These are phyloP conservation scores for Ophiocordyceps camponoti-rufipedis DNA, from an alignment of 2,329 filamentous ascomycete species.

Conservation along the genomic window DNA sequence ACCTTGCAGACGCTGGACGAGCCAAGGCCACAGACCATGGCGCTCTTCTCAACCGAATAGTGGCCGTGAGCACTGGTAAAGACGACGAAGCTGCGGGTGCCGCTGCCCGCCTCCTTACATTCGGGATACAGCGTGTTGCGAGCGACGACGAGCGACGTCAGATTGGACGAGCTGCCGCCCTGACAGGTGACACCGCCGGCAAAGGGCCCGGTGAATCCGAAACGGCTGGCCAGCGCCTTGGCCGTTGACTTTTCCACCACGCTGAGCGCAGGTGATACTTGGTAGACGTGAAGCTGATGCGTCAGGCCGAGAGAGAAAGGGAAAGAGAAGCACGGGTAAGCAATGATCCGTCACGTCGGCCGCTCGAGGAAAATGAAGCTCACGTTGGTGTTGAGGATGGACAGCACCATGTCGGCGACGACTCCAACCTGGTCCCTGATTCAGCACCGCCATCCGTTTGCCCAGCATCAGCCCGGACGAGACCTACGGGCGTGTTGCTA, in stretches of 20 bases:
- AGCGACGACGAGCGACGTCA: conserved; percentile 70
- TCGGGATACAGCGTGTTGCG: conserved; percentile 70
- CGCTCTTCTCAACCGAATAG: conserved; percentile 88
- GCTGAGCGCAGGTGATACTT: conserved; percentile 77
- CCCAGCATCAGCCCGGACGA: not conserved
- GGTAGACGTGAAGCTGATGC: conserved; percentile 63
- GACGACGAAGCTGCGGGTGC: conserved; percentile 47
- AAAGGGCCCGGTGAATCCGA: conserved; percentile 55
- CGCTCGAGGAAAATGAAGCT: conserved; percentile 6
- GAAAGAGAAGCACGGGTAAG: not conserved
- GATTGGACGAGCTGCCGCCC: conserved; percentile 72
- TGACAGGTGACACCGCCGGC: conserved; percentile 61
- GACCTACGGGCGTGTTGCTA: conserved; percentile 60
- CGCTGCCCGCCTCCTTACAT: conserved; percentile 58
- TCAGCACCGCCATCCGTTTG: conserved; percentile 1
- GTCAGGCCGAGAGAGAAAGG: not conserved
- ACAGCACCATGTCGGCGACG: conserved; percentile 66
- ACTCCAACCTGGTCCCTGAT: conserved; percentile 47
- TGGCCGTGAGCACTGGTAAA: conserved; percentile 86
- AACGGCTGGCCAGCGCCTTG: conserved; percentile 52
- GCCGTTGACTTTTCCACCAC: conserved; percentile 76
- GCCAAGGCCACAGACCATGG: conserved; percentile 77
- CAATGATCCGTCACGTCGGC: not conserved
- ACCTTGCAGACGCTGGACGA: conserved; percentile 54
- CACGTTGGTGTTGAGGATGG: conserved; percentile 79